A percentile compares a stretch with the other conserved stretches of the same genome.
phyloP scores from a whole-genome alignment of 1,139 yeast species.

The Pichia sp. region DNA sequence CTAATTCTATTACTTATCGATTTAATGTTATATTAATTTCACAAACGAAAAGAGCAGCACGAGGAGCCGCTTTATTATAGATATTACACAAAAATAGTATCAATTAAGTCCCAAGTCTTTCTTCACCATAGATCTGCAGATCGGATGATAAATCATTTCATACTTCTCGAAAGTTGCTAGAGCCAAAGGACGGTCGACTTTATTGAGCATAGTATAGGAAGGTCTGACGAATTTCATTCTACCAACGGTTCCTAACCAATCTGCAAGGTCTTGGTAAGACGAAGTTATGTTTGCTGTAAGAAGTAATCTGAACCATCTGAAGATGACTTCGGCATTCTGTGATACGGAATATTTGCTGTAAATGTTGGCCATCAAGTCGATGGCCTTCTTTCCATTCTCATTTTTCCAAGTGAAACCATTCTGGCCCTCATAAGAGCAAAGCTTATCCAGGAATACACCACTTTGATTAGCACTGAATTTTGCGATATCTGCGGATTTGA shows the following conservation, averaged over 20 bases:
- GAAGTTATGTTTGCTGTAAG: constrained; percentile 45
- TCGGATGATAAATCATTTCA: constrained; percentile 72
- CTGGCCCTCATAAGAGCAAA: constrained; percentile 43
- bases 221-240: constrained; percentile 95
- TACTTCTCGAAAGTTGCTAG: constrained; percentile 55
- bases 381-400: constrained; percentile 34
- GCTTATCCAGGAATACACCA: constrained; percentile 70
- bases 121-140: constrained; percentile 71
- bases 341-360: constrained; percentile 48
- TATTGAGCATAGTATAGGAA: constrained; percentile 61
- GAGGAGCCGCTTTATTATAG: neutral
- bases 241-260: constrained; percentile 88
- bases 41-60: neutral
- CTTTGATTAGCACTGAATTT: constrained; percentile 69
- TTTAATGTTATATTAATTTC: neutral
- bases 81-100: neutral
- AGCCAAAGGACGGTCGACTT: constrained; percentile 65
- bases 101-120: constrained; percentile 48
- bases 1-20: neutral
- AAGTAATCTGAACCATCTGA: constrained; percentile 69
- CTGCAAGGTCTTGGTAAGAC: constrained; percentile 53
- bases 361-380: constrained; percentile 41
- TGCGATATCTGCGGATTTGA: constrained; percentile 43
- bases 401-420: constrained; percentile 34
- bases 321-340: constrained; percentile 74